Conservation (phyloP, 1,284 basidiomycete species). For the Stereum hirsutum region DNA sequence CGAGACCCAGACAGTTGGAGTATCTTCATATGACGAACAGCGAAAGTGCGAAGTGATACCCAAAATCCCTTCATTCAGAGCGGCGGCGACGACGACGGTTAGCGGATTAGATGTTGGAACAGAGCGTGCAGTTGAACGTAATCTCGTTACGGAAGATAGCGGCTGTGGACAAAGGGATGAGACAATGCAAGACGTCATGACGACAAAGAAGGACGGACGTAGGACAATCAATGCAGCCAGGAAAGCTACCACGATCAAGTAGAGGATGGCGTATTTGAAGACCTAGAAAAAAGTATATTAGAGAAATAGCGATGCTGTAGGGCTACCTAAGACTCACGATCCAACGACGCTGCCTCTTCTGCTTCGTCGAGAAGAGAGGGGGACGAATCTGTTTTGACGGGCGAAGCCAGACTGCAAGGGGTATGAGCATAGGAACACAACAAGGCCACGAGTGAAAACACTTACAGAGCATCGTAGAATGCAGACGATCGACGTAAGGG, state of each 20-base stretch:
- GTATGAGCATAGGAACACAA: slow-evolving; percentile 10
- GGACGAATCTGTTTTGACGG: slow-evolving; percentile 92
- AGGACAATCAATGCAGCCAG: slow-evolving; percentile 78
- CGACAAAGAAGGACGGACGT: slow-evolving; percentile 40
- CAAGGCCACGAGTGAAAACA: slow-evolving; percentile 14
- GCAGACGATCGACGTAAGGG: slow-evolving; percentile 80
- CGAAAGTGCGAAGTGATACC: no score
- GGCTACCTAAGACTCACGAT: slow-evolving; percentile 49
- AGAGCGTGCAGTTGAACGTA: slow-evolving; percentile 61
- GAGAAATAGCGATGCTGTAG: slow-evolving; percentile 3
- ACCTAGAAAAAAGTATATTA: slow-evolving; percentile 30
- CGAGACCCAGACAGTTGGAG: slow-evolving; percentile 2
- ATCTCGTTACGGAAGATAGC: slow-evolving; percentile 63
- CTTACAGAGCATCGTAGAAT: slow-evolving; percentile 86
- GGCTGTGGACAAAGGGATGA: slow-evolving; percentile 28
- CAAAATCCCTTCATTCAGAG: background rate
- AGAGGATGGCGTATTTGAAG: slow-evolving; percentile 80
- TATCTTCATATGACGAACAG: background rate
- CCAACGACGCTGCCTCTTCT: slow-evolving; percentile 85
- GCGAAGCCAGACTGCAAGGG: slow-evolving; percentile 68
- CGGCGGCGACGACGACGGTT: slow-evolving; percentile 6
- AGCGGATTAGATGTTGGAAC: slow-evolving; percentile 62
- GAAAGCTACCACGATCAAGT: slow-evolving; percentile 68
- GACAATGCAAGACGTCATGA: slow-evolving; percentile 8
- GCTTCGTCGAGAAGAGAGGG: slow-evolving; percentile 91